These are phyloP conservation scores for Kluyveromyces sp. DNA, from an alignment of 1,139 yeast genomes.

Conservation along the genomic window DNA sequence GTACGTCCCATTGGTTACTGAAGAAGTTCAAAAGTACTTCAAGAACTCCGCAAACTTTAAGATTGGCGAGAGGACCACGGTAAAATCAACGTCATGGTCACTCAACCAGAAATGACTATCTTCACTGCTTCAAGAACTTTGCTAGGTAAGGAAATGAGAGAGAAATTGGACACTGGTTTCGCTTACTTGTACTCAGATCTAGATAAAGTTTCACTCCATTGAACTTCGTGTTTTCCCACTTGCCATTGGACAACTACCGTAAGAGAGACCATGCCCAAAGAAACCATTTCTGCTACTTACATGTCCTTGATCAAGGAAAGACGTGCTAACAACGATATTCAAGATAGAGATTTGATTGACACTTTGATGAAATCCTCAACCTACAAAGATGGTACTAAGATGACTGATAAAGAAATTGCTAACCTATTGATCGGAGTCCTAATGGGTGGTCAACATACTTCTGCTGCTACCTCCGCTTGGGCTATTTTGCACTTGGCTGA, in stretches of 20 bases:
- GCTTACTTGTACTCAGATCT: conserved; percentile 83
- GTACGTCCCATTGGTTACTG: conserved; percentile 83
- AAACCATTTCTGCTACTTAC: conserved; percentile 71
- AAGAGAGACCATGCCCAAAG: conserved; percentile 83
- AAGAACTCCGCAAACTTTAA: conserved; percentile 38
- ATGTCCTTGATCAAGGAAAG: conserved; percentile 69
- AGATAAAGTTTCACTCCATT: conserved; percentile 93
- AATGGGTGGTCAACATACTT: conserved; percentile 99
- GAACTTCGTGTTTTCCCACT: conserved; percentile 88
- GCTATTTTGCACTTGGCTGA: conserved; percentile 83
- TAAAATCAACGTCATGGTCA: conserved; percentile 60
- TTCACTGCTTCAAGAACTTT: conserved; percentile 91
- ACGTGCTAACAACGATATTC: conserved; percentile 66
- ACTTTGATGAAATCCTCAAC: conserved; percentile 73
- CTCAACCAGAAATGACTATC: conserved; percentile 93
- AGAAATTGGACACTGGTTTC: conserved; percentile 70
- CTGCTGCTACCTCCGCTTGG: conserved; percentile 96
- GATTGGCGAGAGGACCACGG: conserved; percentile 38
- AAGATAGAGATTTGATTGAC: conserved; percentile 83
- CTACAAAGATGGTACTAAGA: conserved; percentile 85
- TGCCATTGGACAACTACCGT: conserved; percentile 82
- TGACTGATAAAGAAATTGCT: conserved; percentile 95
- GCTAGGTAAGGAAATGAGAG: conserved; percentile 87
- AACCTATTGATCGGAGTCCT: conserved; percentile 88
- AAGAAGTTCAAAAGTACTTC: conserved; percentile 67